Conservation (phyloP, 2,329 filamentous ascomycete genomes). For the Aspergillus pseudonomiae region DNA sequence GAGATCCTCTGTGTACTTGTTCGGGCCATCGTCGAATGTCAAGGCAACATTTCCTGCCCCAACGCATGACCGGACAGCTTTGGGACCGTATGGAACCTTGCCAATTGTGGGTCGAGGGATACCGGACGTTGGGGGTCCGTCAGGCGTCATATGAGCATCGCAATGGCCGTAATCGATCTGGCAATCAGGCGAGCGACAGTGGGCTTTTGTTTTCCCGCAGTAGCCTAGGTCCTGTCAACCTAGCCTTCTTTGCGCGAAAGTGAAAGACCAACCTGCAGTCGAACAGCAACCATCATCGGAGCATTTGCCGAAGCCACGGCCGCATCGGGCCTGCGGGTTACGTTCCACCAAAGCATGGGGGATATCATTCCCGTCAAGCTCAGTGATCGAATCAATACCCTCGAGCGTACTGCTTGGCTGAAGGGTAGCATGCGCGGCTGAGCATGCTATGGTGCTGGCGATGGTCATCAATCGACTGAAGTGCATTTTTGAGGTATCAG, state of each 20-base stretch:
- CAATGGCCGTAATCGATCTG: slow-evolving; percentile 43
- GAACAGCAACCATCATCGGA: slow-evolving; percentile 43
- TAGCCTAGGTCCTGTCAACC: slow-evolving; percentile 36
- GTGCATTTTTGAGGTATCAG: slow-evolving; percentile 25
- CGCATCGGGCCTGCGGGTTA: slow-evolving; percentile 35
- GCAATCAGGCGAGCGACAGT: slow-evolving; percentile 46
- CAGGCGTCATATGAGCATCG: slow-evolving; percentile 39
- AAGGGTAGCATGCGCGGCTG: slow-evolving; percentile 19
- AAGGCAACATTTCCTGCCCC: slow-evolving; percentile 64
- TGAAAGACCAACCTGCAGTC: slow-evolving; percentile 33
- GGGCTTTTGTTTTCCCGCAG: slow-evolving; percentile 39
- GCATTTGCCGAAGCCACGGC: slow-evolving; percentile 38
- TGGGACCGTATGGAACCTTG: slow-evolving; percentile 39
- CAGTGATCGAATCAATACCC: slow-evolving; percentile 2
- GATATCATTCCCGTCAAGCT: not conserved
- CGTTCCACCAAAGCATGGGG: slow-evolving; percentile 16
- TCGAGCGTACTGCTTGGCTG: slow-evolving; percentile 1
- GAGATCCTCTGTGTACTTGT: slow-evolving; percentile 62
- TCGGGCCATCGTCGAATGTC: slow-evolving; percentile 70
- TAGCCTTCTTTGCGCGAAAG: not conserved
- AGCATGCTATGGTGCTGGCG: slow-evolving; percentile 16
- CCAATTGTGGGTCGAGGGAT: slow-evolving; percentile 41
- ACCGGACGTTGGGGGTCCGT: slow-evolving; percentile 37
- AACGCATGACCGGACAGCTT: slow-evolving; percentile 42
- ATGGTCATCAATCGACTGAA: slow-evolving; percentile 17